Percentiles rank a stretch among this genome's conserved stretches.
Evolutionary conservation across 1,284 basidiomycete genomes (phyloP).

Genomic region (Flammula alnicola): DNA sequence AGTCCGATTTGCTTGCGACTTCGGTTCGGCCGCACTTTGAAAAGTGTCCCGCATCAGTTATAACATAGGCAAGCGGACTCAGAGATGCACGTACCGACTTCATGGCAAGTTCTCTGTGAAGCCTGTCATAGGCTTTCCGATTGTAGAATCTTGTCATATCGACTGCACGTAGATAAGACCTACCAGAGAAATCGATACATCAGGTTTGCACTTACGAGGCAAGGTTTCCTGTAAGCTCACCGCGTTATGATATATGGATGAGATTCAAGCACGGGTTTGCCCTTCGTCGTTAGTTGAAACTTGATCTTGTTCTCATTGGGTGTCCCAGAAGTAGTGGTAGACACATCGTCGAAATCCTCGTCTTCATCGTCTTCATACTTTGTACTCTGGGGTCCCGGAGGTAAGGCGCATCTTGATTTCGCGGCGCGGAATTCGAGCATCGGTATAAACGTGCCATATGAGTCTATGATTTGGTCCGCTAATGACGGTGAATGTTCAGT

Average conservation of each 20-base stretch:
- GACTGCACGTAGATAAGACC: conserved; percentile 36
- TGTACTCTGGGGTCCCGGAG: not conserved
- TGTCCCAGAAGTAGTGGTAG: not conserved
- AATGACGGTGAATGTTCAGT: conserved; percentile 14
- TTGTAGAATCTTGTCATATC: conserved; percentile 35
- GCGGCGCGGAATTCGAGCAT: conserved; percentile 35
- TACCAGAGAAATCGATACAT: conserved; percentile 16
- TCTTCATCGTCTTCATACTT: conserved; percentile 18
- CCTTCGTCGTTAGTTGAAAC: conserved; percentile 6
- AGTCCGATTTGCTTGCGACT: conserved; percentile 12
- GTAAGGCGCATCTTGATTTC: conserved; percentile 23
- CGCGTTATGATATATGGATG: conserved; percentile 40
- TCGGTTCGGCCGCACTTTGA: not conserved
- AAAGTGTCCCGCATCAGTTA: not conserved
- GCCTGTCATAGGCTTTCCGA: conserved; percentile 30
- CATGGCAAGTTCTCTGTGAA: conserved; percentile 27
- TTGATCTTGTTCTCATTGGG: not conserved
- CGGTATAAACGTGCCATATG: conserved; percentile 36
- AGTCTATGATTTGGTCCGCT: conserved; percentile 33
- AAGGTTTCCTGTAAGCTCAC: conserved; percentile 28
- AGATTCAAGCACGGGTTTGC: conserved; percentile 22
- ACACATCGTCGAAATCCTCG: conserved; percentile 2
- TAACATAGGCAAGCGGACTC: not conserved
- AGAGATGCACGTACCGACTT: conserved; percentile 24
- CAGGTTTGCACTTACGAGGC: too few relatives aligned